These are phyloP conservation scores for Diplosphaera chodatii DNA, from an alignment of 139 green algal genomes.

Conservation along the genomic window DNA sequence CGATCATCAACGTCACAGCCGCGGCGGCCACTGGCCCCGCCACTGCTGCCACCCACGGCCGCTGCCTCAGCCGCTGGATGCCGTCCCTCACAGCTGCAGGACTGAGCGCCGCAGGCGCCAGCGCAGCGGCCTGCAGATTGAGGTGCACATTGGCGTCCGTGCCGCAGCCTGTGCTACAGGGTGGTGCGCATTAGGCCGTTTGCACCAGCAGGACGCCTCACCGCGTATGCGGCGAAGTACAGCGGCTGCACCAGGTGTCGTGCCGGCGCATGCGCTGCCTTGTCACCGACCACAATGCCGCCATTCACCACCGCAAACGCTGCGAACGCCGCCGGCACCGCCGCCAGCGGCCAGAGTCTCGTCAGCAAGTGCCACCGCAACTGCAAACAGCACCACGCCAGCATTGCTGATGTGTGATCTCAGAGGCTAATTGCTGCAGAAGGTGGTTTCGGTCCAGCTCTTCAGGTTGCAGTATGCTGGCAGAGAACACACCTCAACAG, in stretches of 20 bases:
- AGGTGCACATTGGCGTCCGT: too few relatives aligned
- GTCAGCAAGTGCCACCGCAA: conserved; percentile 16
- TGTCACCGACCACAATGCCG: conserved; percentile 81
- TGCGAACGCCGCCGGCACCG: conserved; percentile 53
- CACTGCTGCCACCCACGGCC: too few relatives aligned
- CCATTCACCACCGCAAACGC: conserved; percentile 77
- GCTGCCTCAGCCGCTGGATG: neutral
- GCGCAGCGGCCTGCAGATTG: conserved; percentile 14
- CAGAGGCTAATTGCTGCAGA: too few relatives aligned
- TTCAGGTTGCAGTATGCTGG: too few relatives aligned
- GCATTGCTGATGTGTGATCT: too few relatives aligned
- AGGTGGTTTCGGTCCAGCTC: too few relatives aligned
- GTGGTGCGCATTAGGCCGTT: too few relatives aligned
- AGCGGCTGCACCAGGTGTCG: conserved; percentile 70
- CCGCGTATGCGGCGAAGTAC: conserved; percentile 68
- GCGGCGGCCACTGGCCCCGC: neutral
- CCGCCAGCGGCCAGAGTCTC: conserved; percentile 34
- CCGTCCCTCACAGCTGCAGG: neutral
- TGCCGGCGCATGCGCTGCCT: conserved; percentile 56
- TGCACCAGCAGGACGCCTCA: too few relatives aligned
- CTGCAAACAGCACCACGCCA: neutral
- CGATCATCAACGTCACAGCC: neutral
- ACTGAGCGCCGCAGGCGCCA: conserved; percentile 22
- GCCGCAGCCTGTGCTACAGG: too few relatives aligned
- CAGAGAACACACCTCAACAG: neutral